Evolutionary conservation across 192 early-diverging fungal genomes (phyloP).

Genomic region (Mycoemilia scoparia): DNA sequence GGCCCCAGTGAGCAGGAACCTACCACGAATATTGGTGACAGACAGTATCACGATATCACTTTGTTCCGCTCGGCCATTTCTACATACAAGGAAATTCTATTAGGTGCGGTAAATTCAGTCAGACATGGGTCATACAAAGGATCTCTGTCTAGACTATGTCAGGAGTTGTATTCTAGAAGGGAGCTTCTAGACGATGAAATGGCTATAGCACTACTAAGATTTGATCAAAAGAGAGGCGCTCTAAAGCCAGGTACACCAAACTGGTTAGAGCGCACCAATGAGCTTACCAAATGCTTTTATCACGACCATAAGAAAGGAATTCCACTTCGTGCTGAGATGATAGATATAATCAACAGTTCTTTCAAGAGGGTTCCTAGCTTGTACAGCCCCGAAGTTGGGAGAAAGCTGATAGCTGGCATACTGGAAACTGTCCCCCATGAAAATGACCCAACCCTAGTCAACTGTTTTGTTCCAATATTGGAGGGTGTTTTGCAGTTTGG

Average conservation of each 20-base stretch:
- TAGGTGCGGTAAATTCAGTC: no score
- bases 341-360: constrained; percentile 6
- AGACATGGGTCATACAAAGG: no score
- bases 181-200: constrained; percentile 15
- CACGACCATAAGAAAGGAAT: constrained; percentile 21
- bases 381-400: constrained; percentile 1
- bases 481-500: constrained; percentile 4
- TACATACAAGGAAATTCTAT: constrained; percentile 5
- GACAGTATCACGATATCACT: constrained; percentile 10
- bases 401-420: constrained; percentile 10
- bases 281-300: constrained; percentile 25
- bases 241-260: constrained; percentile 10
- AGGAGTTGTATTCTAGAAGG: constrained; percentile 16
- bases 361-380: constrained; percentile 6
- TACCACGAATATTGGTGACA: constrained; percentile 13
- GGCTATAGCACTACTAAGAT: constrained; percentile 14
- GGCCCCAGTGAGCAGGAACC: constrained; percentile 2
- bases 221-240: constrained; percentile 11
- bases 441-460: constrained; percentile 12
- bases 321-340: constrained; percentile 13
- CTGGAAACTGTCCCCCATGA: constrained; percentile 21
- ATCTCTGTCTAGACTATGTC: no score
- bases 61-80: constrained; percentile 5
- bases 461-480: constrained; percentile 11
- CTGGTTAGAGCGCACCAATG: constrained; percentile 10